Evolutionary conservation across 116 monocot species (phyloP).

Genomic region (Phalaenopsis hybrid): DNA sequence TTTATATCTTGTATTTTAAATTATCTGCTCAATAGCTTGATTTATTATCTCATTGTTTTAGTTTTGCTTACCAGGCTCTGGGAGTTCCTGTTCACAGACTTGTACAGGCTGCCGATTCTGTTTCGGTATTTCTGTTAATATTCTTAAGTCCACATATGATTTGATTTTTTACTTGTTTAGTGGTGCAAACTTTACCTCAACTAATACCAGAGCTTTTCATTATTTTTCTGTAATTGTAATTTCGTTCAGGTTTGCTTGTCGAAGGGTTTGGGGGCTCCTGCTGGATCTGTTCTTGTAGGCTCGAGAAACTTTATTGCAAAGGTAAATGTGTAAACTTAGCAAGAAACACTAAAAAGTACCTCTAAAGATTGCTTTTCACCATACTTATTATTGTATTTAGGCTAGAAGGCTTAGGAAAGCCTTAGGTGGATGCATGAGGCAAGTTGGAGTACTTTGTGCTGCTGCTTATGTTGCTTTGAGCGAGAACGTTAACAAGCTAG

Average conservation of each 20-base stretch:
- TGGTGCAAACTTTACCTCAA: not conserved
- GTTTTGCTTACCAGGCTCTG: constrained; percentile 20
- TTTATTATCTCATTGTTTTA: not conserved
- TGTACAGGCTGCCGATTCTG: constrained; percentile 39
- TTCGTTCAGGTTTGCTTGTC: constrained; percentile 33
- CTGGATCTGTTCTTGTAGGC: constrained; percentile 44
- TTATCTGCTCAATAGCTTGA: not conserved
- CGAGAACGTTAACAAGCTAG: constrained; percentile 66
- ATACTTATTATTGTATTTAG: constrained; percentile 17
- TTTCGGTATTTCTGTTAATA: constrained; percentile 21
- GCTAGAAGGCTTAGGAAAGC: constrained; percentile 86
- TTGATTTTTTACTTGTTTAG: not conserved
- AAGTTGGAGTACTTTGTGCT: constrained; percentile 85
- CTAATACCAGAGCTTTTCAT: not conserved
- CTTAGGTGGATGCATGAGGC: constrained; percentile 94
- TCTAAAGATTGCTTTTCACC: not conserved
- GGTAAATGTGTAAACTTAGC: not conserved
- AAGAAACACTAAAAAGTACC: not conserved
- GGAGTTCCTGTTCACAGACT: constrained; percentile 35
- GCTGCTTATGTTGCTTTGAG: constrained; percentile 73
- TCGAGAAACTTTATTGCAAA: constrained; percentile 23
- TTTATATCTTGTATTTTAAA: not conserved
- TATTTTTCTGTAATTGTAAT: not conserved
- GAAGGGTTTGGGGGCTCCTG: constrained; percentile 44
- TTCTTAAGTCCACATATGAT: not conserved